Base-by-base conservation (phyloP, 768 basidiomycete genomes). In the Tulasnella calospora region DNA sequence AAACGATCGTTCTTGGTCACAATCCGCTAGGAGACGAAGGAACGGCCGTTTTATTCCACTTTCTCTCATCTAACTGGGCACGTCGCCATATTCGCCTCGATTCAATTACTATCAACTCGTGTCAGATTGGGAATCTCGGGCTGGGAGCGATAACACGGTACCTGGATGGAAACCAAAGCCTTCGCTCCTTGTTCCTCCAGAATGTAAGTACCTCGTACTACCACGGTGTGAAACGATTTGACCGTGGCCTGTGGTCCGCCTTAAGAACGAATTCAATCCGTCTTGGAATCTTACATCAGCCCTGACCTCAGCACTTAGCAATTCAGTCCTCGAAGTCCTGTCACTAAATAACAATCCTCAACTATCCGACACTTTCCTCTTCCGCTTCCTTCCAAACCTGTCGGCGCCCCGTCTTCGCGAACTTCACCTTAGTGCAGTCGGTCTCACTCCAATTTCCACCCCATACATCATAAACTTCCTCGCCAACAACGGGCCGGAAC, bases 11-110 rank as follows among this genome's bases (percentile, higher is more conserved):
- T 67, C 82, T 91, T 33, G 88, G 89, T 9, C 85, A 89, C 76
- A 92, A 91, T 81, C 81, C 84, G 30, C 86, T 92, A 12, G 87
- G 88, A 12, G 89, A 91, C 81, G 86, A 88, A 19, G 92, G 91
- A 44, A 89, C 88, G 77, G 82, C 85, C 36, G 84, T 85, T 33
- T 83, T 92, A 12, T 90, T 91, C 82, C 83, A 83, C 23, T 92
- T 89, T 81, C 84, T 92, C 9, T 79, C 83, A 36, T 91, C 91
- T 15, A 82, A 84, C 7, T 82, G 84, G 23, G 90, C 89, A 27
- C 83, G 84, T 78, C 83, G 82, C 77, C 8, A 67, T 10, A 30
- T 89, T 80, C 82, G 82, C 71, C 86, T 92, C 77, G 83, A 84
- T 1, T 88, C 90, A 80, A 88, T 92, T 41, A 87, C 86, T 79